Conservation (phyloP, 2,329 filamentous ascomycete genomes). For the Venturia carpophila region DNA sequence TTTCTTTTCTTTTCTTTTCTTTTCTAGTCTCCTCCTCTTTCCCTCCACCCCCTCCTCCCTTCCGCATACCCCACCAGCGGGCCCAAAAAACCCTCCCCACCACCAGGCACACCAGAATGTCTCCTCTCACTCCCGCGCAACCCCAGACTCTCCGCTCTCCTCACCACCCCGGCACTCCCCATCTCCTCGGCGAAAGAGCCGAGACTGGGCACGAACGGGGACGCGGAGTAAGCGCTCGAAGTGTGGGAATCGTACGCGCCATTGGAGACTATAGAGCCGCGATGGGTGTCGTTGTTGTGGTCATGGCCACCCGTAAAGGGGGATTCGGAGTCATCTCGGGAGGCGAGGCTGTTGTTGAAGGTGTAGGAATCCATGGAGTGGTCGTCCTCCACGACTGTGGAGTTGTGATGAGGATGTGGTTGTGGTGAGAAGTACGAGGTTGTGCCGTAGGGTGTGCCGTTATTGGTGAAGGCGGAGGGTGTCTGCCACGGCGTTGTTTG, state of each 20-base stretch:
- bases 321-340: not conserved
- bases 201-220: not conserved
- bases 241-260: not conserved
- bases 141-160: not conserved
- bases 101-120: not conserved
- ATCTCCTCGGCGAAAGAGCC: constrained; percentile 5
- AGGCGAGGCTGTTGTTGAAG: not conserved
- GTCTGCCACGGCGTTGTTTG: not conserved
- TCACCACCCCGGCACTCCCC: not conserved
- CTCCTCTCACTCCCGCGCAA: not conserved
- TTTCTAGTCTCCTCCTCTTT: too few species aligned
- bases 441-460: not conserved
- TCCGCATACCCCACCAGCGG: not conserved
- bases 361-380: not conserved
- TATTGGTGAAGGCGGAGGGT: not conserved
- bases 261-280: not conserved
- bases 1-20: not conserved
- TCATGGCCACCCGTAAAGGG: not conserved
- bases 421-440: not conserved
- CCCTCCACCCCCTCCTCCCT: not conserved
- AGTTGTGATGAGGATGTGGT: not conserved
- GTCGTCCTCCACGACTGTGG: not conserved
- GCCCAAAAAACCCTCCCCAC: not conserved
- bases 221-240: not conserved
- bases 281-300: not conserved